Percentiles rank a stretch among this genome's conserved stretches.
Conservation (phyloP, 345 rosid species). For the Arabidopsis arenosa region DNA sequence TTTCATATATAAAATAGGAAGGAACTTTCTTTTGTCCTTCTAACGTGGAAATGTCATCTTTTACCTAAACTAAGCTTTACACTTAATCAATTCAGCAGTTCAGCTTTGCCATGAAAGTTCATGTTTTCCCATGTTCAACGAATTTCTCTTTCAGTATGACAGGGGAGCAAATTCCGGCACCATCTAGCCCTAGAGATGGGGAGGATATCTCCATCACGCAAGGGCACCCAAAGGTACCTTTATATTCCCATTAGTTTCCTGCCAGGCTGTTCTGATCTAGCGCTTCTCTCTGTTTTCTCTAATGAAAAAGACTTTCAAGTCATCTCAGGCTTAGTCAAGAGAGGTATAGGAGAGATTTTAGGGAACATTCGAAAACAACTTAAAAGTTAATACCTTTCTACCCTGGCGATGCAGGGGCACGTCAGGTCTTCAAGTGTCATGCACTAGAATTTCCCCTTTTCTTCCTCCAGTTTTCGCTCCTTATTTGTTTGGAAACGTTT, state of each 20-base stretch:
- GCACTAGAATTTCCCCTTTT: constrained; percentile 23
- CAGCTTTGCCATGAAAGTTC: background rate
- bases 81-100: constrained; percentile 6
- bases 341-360: constrained; percentile 1
- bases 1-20: background rate
- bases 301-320: constrained; percentile 1
- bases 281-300: background rate
- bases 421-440: constrained; percentile 27
- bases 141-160: constrained; percentile 79
- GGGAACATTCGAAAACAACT: constrained; percentile 13
- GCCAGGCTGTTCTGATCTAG: constrained; percentile 13
- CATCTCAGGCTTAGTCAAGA: constrained; percentile 27
- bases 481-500: constrained; percentile 5
- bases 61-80: constrained; percentile 25
- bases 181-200: constrained; percentile 92
- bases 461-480: constrained; percentile 16
- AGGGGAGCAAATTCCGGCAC: constrained; percentile 79
- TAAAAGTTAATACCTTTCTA: constrained; percentile 2
- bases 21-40: constrained; percentile 9
- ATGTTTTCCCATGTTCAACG: constrained; percentile 27
- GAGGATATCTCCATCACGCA: constrained; percentile 64
- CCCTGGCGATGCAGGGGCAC: constrained; percentile 18
- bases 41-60: constrained; percentile 30
- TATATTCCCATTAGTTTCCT: constrained; percentile 25
- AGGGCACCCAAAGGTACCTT: constrained; percentile 68